Evolutionary conservation across 768 basidiomycete species (phyloP).

Genomic region (Psilocybe tampanensis): DNA sequence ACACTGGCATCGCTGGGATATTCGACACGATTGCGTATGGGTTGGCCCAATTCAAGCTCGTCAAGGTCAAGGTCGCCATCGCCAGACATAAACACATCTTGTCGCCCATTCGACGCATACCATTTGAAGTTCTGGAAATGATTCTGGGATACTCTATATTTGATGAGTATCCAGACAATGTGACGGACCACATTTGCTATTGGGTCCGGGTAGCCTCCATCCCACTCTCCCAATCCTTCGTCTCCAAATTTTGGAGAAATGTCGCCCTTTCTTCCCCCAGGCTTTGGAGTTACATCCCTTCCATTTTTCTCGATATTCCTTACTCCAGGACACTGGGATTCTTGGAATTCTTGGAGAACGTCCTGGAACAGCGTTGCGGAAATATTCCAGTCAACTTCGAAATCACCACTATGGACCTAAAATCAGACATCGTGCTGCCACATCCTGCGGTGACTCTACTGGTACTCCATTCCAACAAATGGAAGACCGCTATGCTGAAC

Average conservation of each 20-base stretch:
- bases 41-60: neutral
- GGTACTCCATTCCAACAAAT: neutral
- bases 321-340: neutral
- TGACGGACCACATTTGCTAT: too few relatives aligned
- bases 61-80: neutral
- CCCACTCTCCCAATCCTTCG: neutral
- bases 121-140: neutral
- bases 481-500: too few relatives aligned
- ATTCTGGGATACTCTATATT: neutral
- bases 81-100: neutral
- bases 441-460: neutral
- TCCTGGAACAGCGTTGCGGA: neutral
- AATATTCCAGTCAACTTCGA: neutral
- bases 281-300: neutral
- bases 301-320: neutral
- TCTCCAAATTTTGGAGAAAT: neutral
- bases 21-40: neutral
- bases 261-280: neutral
- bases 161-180: neutral
- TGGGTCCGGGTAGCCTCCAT: neutral
- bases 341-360: neutral
- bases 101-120: conserved; percentile 1
- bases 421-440: neutral
- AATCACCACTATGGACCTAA: too few relatives aligned
- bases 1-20: too few relatives aligned